Conservation (phyloP, 495 filamentous ascomycete genomes). For the Filosporella fistucella region DNA sequence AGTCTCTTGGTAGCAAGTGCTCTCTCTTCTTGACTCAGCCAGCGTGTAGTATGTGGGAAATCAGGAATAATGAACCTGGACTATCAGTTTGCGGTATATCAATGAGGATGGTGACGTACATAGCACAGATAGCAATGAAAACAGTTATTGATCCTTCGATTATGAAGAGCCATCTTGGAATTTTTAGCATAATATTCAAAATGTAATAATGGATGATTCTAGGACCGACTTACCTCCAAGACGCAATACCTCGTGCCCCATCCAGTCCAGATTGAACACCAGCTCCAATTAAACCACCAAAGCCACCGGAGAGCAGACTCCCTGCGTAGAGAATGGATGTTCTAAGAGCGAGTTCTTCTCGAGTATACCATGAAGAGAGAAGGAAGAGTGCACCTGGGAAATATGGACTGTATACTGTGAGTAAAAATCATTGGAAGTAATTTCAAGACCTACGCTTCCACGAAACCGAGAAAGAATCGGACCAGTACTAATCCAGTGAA, state of each 20-base stretch:
- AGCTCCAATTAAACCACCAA: constrained; percentile 44
- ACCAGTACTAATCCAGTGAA: constrained; percentile 50
- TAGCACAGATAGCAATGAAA: constrained; percentile 37
- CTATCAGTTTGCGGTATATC: too few relatives aligned
- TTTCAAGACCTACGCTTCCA: constrained; percentile 36
- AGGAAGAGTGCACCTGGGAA: constrained; percentile 44
- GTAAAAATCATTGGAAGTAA: constrained; percentile 36
- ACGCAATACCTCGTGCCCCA: constrained; percentile 34
- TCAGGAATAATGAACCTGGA: constrained; percentile 57
- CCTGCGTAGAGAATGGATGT: constrained; percentile 33
- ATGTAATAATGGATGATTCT: background rate
- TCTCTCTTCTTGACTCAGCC: constrained; percentile 65
- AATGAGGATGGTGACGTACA: too few relatives aligned
- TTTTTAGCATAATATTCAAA: background rate
- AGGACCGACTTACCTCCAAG: too few relatives aligned
- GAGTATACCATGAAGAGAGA: constrained; percentile 58
- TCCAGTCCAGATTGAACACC: constrained; percentile 37
- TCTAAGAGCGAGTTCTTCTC: constrained; percentile 49
- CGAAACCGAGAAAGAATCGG: constrained; percentile 48
- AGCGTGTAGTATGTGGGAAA: constrained; percentile 71
- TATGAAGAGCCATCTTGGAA: constrained; percentile 44
- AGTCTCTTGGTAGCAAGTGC: constrained; percentile 53
- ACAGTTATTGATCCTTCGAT: constrained; percentile 49
- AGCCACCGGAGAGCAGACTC: constrained; percentile 42
- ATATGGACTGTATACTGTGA: constrained; percentile 20